Conservation (phyloP, 768 basidiomycete species). For the Mycena pura region DNA sequence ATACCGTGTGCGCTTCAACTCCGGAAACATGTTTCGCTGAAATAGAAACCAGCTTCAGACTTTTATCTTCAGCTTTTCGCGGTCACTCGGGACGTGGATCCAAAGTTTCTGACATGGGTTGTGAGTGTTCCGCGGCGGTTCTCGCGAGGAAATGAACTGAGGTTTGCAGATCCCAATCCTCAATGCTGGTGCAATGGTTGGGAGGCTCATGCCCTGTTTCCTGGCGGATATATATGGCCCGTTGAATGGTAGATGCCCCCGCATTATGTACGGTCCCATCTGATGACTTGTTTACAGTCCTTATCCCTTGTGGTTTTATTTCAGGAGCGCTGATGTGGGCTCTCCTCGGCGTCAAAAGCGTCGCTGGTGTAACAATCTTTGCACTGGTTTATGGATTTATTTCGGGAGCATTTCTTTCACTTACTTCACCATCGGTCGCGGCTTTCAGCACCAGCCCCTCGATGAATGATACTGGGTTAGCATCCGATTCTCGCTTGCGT, state of each 20-base stretch:
- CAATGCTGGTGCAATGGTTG: slow-evolving; percentile 61
- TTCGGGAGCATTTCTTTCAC: slow-evolving; percentile 55
- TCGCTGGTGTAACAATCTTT: slow-evolving; percentile 51
- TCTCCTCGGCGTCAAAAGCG: slow-evolving; percentile 53
- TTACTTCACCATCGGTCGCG: not conserved
- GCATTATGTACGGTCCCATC: not conserved
- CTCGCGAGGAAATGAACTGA: not conserved
- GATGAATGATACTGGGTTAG: slow-evolving; percentile 35
- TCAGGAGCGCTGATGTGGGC: slow-evolving; percentile 55
- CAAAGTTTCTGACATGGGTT: slow-evolving; percentile 43
- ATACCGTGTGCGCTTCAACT: slow-evolving; percentile 50
- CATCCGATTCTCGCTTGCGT: not conserved
- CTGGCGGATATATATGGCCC: slow-evolving; percentile 57
- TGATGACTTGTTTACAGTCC: slow-evolving; percentile 38
- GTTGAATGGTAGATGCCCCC: slow-evolving; percentile 54
- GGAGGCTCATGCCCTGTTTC: slow-evolving; percentile 64
- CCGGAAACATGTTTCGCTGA: not conserved
- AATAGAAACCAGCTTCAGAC: slow-evolving; percentile 35
- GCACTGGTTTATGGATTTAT: slow-evolving; percentile 61
- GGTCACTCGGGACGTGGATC: slow-evolving; percentile 45
- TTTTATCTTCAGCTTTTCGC: slow-evolving; percentile 61
- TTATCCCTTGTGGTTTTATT: slow-evolving; percentile 48
- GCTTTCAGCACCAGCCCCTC: slow-evolving; percentile 1
- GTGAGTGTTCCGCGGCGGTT: not conserved
- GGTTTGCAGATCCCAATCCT: slow-evolving; percentile 53